phyloP scores from a whole-genome alignment of 495 filamentous ascomycete genomes.

The Podospora conica region DNA sequence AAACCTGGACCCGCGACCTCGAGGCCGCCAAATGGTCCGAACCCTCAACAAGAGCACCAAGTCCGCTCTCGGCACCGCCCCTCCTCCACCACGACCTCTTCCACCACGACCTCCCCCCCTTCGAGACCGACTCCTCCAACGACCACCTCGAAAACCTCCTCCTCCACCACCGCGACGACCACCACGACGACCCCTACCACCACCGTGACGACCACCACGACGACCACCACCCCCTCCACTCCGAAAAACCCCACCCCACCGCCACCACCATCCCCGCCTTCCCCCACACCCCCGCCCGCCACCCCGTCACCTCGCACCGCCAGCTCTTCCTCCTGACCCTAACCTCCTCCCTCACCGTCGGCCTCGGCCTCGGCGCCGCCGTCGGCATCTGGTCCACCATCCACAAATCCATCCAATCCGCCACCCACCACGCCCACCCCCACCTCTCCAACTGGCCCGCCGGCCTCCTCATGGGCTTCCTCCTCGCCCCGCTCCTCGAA shows the following conservation, averaged over 20 bases:
- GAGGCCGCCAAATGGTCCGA: not conserved
- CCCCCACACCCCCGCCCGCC: not conserved
- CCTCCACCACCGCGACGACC: not conserved
- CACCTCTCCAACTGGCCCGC: slow-evolving; percentile 1
- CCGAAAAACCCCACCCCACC: not conserved
- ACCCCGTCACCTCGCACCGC: not conserved
- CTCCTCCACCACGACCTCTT: not conserved
- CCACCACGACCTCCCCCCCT: not conserved
- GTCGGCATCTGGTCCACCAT: slow-evolving; percentile 5
- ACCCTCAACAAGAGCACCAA: not conserved
- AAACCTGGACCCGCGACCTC: not conserved
- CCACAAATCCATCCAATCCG: not conserved
- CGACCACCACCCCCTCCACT: not conserved
- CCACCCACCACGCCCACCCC: not conserved
- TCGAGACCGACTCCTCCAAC: not conserved
- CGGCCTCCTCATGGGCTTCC: slow-evolving; percentile 2
- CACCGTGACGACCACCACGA: not conserved
- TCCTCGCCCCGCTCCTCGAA: slow-evolving; percentile 1
- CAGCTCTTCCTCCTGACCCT: not conserved
- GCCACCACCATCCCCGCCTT: not conserved
- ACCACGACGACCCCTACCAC: not conserved
- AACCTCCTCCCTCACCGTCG: not conserved
- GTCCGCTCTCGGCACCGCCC: not conserved
- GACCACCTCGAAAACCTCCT: not conserved
- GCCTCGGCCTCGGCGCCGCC: slow-evolving; percentile 1